A percentile compares a stretch with the other conserved stretches of the same genome.
These are phyloP conservation scores for Earliella scabrosa DNA, from an alignment of 1,284 basidiomycete species.

Conservation along the genomic window DNA sequence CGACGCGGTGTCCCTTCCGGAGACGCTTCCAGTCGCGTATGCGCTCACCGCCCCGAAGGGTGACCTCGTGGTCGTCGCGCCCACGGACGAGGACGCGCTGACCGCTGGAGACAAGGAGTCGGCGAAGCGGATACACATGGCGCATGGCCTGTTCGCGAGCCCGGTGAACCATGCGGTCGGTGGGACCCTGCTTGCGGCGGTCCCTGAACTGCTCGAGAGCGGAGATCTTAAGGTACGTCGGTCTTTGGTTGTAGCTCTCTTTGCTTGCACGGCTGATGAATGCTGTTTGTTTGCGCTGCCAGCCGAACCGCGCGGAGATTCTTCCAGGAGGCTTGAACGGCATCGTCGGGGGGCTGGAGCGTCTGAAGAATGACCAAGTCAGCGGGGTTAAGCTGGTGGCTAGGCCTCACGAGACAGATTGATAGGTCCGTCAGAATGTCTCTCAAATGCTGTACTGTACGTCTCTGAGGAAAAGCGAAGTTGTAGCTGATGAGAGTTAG, in stretches of 20 bases:
- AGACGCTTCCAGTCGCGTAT: conserved; percentile 25
- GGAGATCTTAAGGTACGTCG: conserved; percentile 15
- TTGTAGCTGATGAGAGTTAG: too few relatives aligned
- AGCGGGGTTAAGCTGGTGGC: conserved; percentile 56
- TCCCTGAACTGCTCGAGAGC: conserved; percentile 32
- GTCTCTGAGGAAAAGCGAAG: too few relatives aligned
- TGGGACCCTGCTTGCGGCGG: conserved; percentile 47
- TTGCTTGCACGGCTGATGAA: too few relatives aligned
- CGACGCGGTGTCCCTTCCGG: conserved; percentile 31
- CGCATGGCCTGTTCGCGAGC: conserved; percentile 36
- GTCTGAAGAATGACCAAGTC: conserved; percentile 45
- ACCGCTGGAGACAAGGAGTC: conserved; percentile 1
- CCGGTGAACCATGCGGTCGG: conserved; percentile 25
- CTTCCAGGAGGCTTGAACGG: conserved; percentile 50
- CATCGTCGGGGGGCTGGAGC: too few relatives aligned
- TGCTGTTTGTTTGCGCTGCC: too few relatives aligned
- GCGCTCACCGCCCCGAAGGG: conserved; percentile 32
- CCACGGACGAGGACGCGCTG: too few relatives aligned
- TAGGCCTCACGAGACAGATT: too few relatives aligned
- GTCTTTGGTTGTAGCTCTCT: too few relatives aligned
- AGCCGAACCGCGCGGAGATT: conserved; percentile 46
- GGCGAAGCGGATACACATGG: conserved; percentile 13
- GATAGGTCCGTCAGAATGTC: too few relatives aligned
- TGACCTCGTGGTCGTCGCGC: conserved; percentile 21
- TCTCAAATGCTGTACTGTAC: too few relatives aligned